Evolutionary conservation across 805 yeast species (phyloP).

Genomic region (Lipomyces oligophaga): DNA sequence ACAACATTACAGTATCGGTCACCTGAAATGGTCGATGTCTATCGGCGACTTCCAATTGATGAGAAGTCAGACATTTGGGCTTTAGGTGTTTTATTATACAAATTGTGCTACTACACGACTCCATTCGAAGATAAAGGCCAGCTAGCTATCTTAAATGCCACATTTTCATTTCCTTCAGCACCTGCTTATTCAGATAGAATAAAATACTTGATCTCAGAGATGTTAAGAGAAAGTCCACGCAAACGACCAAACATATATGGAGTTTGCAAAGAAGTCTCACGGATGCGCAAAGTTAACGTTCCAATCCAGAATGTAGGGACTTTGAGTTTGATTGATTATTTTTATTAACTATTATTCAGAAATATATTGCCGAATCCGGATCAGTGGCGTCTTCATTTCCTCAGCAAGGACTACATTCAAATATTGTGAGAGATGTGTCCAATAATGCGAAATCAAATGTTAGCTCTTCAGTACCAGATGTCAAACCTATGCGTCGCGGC

Average conservation of each 20-base stretch:
- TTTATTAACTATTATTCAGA: background rate
- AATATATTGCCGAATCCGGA: background rate
- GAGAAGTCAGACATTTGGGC: slow-evolving; percentile 98
- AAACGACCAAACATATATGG: slow-evolving; percentile 85
- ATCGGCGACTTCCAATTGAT: slow-evolving; percentile 77
- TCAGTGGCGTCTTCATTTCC: too few relatives aligned
- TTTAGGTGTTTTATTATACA: slow-evolving; percentile 83
- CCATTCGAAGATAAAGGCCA: slow-evolving; percentile 87
- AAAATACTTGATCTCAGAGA: slow-evolving; percentile 67
- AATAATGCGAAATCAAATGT: too few relatives aligned
- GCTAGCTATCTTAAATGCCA: slow-evolving; percentile 79
- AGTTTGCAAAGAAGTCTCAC: slow-evolving; percentile 59
- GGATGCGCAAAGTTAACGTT: slow-evolving; percentile 53
- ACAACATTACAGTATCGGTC: slow-evolving; percentile 95
- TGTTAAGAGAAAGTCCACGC: slow-evolving; percentile 79
- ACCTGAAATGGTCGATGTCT: slow-evolving; percentile 93
- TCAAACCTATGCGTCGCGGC: slow-evolving; percentile 28
- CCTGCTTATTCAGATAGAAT: slow-evolving; percentile 71
- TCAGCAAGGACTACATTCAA: too few relatives aligned
- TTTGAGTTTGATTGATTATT: background rate
- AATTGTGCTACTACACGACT: slow-evolving; percentile 85
- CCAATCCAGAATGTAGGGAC: slow-evolving; percentile 40
- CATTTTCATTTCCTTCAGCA: slow-evolving; percentile 65
- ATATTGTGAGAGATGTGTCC: too few relatives aligned
- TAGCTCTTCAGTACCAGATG: slow-evolving; percentile 23